These are phyloP conservation scores for Plantago major DNA, from an alignment of 257 asterid species.

Conservation along the genomic window DNA sequence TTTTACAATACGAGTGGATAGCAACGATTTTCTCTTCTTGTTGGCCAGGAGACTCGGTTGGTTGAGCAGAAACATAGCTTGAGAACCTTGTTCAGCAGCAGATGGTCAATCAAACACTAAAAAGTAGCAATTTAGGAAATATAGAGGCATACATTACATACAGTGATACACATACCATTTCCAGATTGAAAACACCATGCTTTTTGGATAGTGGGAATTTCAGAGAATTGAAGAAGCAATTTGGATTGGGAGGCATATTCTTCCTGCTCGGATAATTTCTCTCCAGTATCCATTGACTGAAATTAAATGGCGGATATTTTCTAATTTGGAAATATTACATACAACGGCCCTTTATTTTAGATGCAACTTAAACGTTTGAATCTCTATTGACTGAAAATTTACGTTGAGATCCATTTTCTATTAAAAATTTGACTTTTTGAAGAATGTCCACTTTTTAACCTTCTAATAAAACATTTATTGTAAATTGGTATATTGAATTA, in stretches of 20 bases:
- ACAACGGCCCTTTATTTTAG: too few species aligned
- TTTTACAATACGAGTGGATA: conserved; percentile 36
- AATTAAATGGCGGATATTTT: conserved; percentile 7
- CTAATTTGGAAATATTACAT: too few species aligned
- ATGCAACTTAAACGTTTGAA: too few species aligned
- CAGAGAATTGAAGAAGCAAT: conserved; percentile 41
- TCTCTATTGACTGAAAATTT: too few species aligned
- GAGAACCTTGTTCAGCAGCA: conserved; percentile 38
- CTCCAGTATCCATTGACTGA: conserved; percentile 34
- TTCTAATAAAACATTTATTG: too few species aligned
- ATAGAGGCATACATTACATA: neutral
- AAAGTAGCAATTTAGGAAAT: neutral
- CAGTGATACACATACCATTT: conserved; percentile 42
- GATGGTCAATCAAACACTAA: neutral
- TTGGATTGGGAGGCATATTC: conserved; percentile 42
- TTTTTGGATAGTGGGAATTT: conserved; percentile 44
- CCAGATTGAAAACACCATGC: conserved; percentile 54
- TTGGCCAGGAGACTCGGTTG: conserved; percentile 54
- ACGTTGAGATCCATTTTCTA: too few species aligned
- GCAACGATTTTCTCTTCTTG: conserved; percentile 42
- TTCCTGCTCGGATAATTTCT: conserved; percentile 26
- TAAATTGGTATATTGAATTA: too few species aligned
- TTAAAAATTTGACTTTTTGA: too few species aligned
- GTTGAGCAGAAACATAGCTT: conserved; percentile 43
- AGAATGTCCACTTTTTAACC: too few species aligned